phyloP scores from a whole-genome alignment of 1,284 basidiomycete species.

The Sphaerobolus stellatus region DNA sequence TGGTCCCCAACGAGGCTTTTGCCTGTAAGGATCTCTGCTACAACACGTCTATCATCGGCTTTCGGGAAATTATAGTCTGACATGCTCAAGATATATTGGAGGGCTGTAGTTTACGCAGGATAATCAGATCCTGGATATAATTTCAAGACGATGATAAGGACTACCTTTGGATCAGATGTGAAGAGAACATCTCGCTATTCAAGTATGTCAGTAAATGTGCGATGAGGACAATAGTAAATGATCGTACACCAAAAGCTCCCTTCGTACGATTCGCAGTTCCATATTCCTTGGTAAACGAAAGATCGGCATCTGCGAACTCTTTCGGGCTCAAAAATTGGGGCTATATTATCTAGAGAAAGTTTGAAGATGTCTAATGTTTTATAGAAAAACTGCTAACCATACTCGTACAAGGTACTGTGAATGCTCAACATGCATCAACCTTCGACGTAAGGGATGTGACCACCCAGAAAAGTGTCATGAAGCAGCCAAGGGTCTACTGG shows the following conservation, averaged over 20 bases:
- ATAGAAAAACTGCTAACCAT: too few species aligned
- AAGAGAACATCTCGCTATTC: constrained; percentile 17
- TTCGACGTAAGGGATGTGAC: too few species aligned
- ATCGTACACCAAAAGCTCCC: constrained; percentile 29
- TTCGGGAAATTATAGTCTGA: constrained; percentile 21
- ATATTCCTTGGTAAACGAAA: constrained; percentile 25
- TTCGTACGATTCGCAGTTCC: constrained; percentile 30
- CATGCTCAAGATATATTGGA: constrained; percentile 16
- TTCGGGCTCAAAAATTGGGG: constrained; percentile 22
- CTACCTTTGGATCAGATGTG: constrained; percentile 8
- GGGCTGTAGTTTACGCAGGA: neutral
- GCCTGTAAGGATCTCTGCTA: neutral
- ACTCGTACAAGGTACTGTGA: too few species aligned
- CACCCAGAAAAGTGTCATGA: too few species aligned
- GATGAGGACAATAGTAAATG: neutral
- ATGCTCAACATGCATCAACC: too few species aligned
- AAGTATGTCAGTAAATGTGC: neutral
- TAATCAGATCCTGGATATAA: neutral
- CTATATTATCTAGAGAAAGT: too few species aligned
- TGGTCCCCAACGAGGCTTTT: neutral
- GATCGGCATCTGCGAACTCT: constrained; percentile 33
- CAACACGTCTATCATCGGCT: neutral
- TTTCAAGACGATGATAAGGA: too few species aligned
- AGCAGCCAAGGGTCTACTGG: too few species aligned
- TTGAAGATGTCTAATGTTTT: too few species aligned